Conservation (phyloP, 805 yeast species). For the Metschnikowia dekortorum region DNA sequence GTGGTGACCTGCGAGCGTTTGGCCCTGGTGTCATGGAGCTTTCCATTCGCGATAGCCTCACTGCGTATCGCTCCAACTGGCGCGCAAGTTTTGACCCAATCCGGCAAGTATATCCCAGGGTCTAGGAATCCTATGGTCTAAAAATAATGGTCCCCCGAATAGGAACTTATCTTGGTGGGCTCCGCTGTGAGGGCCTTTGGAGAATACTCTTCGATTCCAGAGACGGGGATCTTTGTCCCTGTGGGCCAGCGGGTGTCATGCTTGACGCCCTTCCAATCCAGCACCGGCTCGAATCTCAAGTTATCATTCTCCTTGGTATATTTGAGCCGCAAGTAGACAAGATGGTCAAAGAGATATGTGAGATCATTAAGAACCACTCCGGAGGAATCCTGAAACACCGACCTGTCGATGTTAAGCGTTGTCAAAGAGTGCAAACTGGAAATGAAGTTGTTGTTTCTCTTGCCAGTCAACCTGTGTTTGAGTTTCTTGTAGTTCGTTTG, state of each 20-base stretch:
- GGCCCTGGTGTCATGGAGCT: background rate
- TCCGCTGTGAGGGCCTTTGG: slow-evolving; percentile 15
- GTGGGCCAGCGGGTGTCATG: slow-evolving; percentile 43
- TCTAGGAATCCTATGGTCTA: background rate
- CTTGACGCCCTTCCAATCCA: slow-evolving; percentile 31
- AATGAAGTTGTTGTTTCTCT: slow-evolving; percentile 30
- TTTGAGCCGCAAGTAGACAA: slow-evolving; percentile 36
- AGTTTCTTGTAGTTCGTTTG: slow-evolving; percentile 14
- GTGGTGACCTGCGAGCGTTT: background rate
- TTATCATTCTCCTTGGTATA: slow-evolving; percentile 41
- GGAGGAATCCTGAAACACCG: slow-evolving; percentile 30
- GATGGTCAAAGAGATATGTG: slow-evolving; percentile 36
- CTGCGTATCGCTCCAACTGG: background rate
- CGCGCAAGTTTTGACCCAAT: background rate
- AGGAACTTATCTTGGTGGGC: background rate
- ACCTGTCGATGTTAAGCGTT: slow-evolving; percentile 30
- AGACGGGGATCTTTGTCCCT: slow-evolving; percentile 34
- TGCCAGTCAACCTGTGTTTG: slow-evolving; percentile 24
- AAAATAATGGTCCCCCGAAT: slow-evolving; percentile 1
- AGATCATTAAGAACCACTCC: slow-evolving; percentile 36
- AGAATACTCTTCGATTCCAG: slow-evolving; percentile 20
- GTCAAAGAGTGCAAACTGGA: slow-evolving; percentile 32
- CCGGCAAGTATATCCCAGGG: background rate
- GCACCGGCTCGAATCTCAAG: slow-evolving; percentile 33
- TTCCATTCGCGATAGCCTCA: too few relatives aligned